Conservation (phyloP, 2,329 filamentous ascomycete genomes). For the Arthrobotrys sphaeroides region DNA sequence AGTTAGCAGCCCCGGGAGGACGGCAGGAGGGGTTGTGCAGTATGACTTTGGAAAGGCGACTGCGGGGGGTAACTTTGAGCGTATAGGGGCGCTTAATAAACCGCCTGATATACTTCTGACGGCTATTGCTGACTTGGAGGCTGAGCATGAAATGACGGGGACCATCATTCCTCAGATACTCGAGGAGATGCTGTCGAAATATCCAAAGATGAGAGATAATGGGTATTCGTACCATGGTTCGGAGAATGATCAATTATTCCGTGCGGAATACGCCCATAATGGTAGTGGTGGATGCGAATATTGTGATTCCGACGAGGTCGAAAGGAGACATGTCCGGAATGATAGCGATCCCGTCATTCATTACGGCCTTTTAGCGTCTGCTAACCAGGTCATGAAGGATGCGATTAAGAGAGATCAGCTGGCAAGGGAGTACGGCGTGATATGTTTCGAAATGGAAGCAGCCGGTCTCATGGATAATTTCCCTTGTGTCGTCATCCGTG, state of each 20-base stretch:
- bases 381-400: neutral
- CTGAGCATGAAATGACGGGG: conserved; percentile 13
- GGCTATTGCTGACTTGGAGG: conserved; percentile 15
- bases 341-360: neutral
- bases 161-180: neutral
- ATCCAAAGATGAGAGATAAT: neutral
- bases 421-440: neutral
- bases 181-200: neutral
- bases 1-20: neutral
- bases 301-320: neutral
- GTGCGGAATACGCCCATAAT: neutral
- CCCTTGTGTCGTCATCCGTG: neutral
- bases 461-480: neutral
- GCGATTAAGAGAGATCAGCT: neutral
- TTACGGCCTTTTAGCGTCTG: neutral
- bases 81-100: conserved; percentile 13
- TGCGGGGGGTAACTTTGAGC: conserved; percentile 16
- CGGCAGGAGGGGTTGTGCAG: neutral
- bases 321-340: neutral
- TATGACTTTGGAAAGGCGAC: conserved; percentile 26
- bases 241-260: neutral
- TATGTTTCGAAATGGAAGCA: conserved; percentile 20
- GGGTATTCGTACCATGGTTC: neutral
- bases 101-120: conserved; percentile 10
- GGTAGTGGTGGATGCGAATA: neutral